phyloP scores from a whole-genome alignment of 176 grass and related monocot species.

The Hordeum vulgare region DNA sequence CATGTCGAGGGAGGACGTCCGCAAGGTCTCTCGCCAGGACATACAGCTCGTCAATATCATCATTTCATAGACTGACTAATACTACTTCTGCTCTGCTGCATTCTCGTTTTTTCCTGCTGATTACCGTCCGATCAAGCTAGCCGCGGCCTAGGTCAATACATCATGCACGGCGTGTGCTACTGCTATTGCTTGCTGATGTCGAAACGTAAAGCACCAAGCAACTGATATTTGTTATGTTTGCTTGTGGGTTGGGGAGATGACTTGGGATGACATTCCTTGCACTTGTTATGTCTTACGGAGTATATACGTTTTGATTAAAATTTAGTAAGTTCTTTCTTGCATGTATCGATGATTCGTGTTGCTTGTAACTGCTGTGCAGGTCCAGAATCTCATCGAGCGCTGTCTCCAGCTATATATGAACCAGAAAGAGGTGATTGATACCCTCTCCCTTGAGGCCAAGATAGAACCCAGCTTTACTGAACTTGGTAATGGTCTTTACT shows the following conservation, averaged over 20 bases:
- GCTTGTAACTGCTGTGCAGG: conserved; percentile 30
- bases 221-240: not conserved
- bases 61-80: not conserved
- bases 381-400: conserved; percentile 63
- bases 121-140: not conserved
- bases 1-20: conserved; percentile 56
- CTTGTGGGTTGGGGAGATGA: not conserved
- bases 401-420: conserved; percentile 92
- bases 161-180: not conserved
- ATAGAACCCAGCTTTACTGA: conserved; percentile 93
- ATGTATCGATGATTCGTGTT: not conserved
- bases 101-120: not conserved
- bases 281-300: not conserved
- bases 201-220: not conserved
- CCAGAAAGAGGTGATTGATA: conserved; percentile 77
- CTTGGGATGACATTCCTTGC: not conserved
- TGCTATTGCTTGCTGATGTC: not conserved
- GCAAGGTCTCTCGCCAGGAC: conserved; percentile 61
- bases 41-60: conserved; percentile 45
- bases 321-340: not conserved
- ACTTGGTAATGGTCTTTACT: conserved; percentile 52
- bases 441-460: conserved; percentile 57
- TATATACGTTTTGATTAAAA: not conserved
- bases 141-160: not conserved
- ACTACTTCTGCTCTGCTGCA: not conserved